These are phyloP conservation scores for Prosopis cineraria DNA, from an alignment of 306 rosid genomes.

Conservation along the genomic window DNA sequence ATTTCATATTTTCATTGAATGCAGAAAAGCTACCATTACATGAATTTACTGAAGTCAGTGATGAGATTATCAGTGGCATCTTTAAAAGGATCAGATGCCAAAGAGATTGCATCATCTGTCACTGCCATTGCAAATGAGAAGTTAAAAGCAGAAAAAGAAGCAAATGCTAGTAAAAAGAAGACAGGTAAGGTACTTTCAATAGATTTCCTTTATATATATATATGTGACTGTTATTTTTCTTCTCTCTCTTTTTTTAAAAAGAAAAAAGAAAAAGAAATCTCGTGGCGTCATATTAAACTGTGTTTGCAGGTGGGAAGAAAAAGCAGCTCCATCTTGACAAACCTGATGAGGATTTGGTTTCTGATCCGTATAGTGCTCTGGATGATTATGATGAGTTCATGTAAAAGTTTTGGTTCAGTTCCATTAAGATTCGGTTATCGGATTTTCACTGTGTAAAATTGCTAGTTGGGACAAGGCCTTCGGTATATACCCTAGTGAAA, in stretches of 20 bases:
- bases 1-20: conserved; percentile 27
- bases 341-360: conserved; percentile 75
- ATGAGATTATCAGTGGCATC: conserved; percentile 82
- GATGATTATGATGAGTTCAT: conserved; percentile 90
- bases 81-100: conserved; percentile 91
- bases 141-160: conserved; percentile 89
- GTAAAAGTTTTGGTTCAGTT: conserved; percentile 55
- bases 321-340: conserved; percentile 85
- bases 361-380: conserved; percentile 54
- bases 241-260: background rate
- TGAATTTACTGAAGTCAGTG: conserved; percentile 69
- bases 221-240: background rate
- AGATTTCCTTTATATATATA: background rate
- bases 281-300: background rate
- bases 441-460: conserved; percentile 34
- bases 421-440: conserved; percentile 35
- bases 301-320: conserved; percentile 74
- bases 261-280: background rate
- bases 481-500: conserved; percentile 43
- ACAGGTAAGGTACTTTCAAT: conserved; percentile 48
- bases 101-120: conserved; percentile 85
- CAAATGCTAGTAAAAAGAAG: conserved; percentile 89
- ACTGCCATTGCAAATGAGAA: conserved; percentile 93
- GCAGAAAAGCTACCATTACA: conserved; percentile 92
- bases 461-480: conserved; percentile 50